Evolutionary conservation across 805 yeast species (phyloP), one percentile per base, ranked within the genome.

Genomic region (Yarrowia divulgata): DNA sequence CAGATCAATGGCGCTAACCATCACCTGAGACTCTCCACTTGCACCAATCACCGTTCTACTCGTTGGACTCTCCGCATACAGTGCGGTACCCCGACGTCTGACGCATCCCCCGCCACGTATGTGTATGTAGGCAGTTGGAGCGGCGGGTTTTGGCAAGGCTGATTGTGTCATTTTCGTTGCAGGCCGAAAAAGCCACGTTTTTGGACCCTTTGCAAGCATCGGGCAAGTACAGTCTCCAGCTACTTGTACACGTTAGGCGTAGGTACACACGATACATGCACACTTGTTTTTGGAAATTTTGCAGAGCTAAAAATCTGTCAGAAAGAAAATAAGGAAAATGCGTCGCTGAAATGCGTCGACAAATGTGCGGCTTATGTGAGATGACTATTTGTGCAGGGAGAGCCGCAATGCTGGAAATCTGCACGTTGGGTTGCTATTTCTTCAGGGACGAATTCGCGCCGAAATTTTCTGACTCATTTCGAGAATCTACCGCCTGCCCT

Each of bases 351-450:
- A 42, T 8, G 46, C n/a, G 14, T n/a, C 23, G 48, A 9, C 18
- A 45, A 10, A 45, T 18, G 57, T 54, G 58, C 42, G 60, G 45
- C 45, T 39, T 37, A 37, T 54, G 60, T 54, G 45, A 37, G n/a
- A 37, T 54, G 60, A 54, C 60, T 54, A 16, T 39, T 35, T 12
- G 55, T 32, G 42, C 43, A 18, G 58, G 18, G 58, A 3, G 43
- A n/a, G 23, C 5, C n/a, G 3, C 13, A 6, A 10, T 49, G 19
- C 19, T 8, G 7, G 19, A 23, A 3, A n/a, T 1, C 34, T 34
- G 57, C 39, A n/a, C 16, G 23, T 34, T 34, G 4, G 40, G n/a
- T 50, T 50, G 57, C 57, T 45, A 19, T 42, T 42, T 42, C 19
- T n/a, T 8, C 16, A 5, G 40, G 16, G 40, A 39, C 16, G 29